Percentiles rank a stretch among this genome's conserved stretches.
phyloP scores from a whole-genome alignment of 257 asterid genomes.

The Solanum pennellii region DNA sequence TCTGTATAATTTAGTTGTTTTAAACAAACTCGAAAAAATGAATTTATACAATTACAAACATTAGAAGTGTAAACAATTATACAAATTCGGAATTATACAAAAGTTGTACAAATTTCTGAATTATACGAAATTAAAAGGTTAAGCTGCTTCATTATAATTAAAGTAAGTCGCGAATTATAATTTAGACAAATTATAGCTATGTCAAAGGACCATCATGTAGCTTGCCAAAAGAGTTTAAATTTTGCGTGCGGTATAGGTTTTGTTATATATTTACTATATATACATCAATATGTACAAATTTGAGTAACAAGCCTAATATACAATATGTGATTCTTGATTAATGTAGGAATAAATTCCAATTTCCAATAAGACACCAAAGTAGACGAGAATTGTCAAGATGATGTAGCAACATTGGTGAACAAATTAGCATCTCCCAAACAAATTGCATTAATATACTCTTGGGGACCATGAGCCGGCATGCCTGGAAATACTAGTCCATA shows the following conservation, averaged over 20 bases:
- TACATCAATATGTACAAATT: background rate
- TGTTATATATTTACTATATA: too few relatives aligned
- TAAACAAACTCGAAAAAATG: too few relatives aligned
- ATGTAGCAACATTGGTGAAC: background rate
- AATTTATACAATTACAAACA: too few relatives aligned
- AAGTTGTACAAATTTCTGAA: too few relatives aligned
- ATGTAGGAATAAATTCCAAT: background rate
- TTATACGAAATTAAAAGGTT: too few relatives aligned
- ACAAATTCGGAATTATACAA: too few relatives aligned
- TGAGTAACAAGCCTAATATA: background rate
- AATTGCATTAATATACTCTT: constrained; percentile 50
- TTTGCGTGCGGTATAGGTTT: too few relatives aligned
- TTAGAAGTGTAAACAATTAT: too few relatives aligned
- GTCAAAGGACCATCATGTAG: background rate
- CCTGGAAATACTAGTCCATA: constrained; percentile 31
- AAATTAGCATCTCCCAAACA: constrained; percentile 21
- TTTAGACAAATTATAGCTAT: too few relatives aligned
- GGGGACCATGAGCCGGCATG: constrained; percentile 34
- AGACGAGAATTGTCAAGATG: background rate
- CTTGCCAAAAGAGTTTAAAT: background rate
- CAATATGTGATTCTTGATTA: background rate
- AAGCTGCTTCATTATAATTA: too few relatives aligned
- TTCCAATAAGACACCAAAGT: constrained; percentile 24
- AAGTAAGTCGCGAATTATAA: too few relatives aligned
- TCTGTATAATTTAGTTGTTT: too few relatives aligned